Percentiles rank a stretch among this genome's conserved stretches.
Evolutionary conservation across 331 rosid genomes (phyloP).

Genomic region (Ulmus americana): DNA sequence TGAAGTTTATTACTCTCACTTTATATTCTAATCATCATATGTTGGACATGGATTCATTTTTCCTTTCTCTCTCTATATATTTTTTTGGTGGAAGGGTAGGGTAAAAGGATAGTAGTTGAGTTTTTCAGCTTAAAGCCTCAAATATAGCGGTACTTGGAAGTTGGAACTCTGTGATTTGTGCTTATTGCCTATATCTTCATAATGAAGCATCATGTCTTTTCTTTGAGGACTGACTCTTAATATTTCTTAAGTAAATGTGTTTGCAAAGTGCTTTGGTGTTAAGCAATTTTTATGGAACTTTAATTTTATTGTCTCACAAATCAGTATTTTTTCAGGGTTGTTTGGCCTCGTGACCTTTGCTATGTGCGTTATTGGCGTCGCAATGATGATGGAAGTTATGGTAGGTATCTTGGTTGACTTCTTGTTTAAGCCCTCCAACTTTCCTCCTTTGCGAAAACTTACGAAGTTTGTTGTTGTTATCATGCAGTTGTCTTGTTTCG

Average conservation of each 20-base stretch:
- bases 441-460: conserved; percentile 13
- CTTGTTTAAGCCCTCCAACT: conserved; percentile 4
- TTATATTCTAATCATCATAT: neutral
- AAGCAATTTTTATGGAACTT: neutral
- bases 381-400: conserved; percentile 97
- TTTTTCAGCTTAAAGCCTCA: neutral
- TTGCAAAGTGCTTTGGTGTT: conserved; percentile 3
- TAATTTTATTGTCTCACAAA: neutral
- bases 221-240: neutral
- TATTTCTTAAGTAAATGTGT: neutral
- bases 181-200: neutral
- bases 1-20: neutral
- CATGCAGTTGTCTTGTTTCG: conserved; percentile 86
- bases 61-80: neutral
- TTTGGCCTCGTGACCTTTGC: conserved; percentile 99
- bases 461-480: conserved; percentile 29
- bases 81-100: neutral
- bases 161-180: neutral
- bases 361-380: conserved; percentile 99
- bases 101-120: neutral
- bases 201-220: neutral
- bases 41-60: neutral
- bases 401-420: conserved; percentile 34
- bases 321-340: conserved; percentile 54
- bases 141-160: neutral